Percentiles rank a stretch among this genome's conserved stretches.
phyloP scores from a whole-genome alignment of 108 stramenopile genomes.

The Pseudonitzschia pungens region DNA sequence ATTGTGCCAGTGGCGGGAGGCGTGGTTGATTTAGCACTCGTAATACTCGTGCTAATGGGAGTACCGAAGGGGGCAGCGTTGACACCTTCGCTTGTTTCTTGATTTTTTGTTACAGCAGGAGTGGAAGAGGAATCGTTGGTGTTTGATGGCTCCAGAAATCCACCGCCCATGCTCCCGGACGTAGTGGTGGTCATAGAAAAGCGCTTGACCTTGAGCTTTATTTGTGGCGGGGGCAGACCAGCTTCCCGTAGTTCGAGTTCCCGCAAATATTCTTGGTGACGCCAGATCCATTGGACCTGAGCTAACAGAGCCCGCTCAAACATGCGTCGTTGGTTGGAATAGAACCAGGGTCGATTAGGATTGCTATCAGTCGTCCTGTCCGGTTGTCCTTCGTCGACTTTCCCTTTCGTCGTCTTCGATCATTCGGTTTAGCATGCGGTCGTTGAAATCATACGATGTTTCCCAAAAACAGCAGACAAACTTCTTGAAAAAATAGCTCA shows the following conservation, averaged over 20 bases:
- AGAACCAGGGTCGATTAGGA: slow-evolving; percentile 7
- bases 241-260: slow-evolving; percentile 7
- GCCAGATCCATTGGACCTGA: slow-evolving; percentile 26
- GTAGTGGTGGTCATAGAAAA: slow-evolving; percentile 14
- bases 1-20: neutral
- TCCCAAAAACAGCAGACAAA: slow-evolving; percentile 1
- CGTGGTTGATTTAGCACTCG: neutral
- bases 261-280: slow-evolving; percentile 20
- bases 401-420: slow-evolving; percentile 7
- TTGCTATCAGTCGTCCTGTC: neutral
- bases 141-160: neutral
- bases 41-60: neutral
- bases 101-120: neutral
- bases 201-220: slow-evolving; percentile 25
- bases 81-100: too few relatives aligned
- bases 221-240: slow-evolving; percentile 22
- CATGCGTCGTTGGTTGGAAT: slow-evolving; percentile 12
- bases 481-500: slow-evolving; percentile 5
- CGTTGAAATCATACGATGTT: neutral
- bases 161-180: neutral
- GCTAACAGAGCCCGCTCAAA: slow-evolving; percentile 29
- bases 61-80: neutral
- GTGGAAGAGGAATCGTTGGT: neutral
- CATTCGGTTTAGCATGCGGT: slow-evolving; percentile 15
- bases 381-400: neutral